These are phyloP conservation scores for Comarum palustre DNA, from an alignment of 306 rosid genomes.

Conservation along the genomic window DNA sequence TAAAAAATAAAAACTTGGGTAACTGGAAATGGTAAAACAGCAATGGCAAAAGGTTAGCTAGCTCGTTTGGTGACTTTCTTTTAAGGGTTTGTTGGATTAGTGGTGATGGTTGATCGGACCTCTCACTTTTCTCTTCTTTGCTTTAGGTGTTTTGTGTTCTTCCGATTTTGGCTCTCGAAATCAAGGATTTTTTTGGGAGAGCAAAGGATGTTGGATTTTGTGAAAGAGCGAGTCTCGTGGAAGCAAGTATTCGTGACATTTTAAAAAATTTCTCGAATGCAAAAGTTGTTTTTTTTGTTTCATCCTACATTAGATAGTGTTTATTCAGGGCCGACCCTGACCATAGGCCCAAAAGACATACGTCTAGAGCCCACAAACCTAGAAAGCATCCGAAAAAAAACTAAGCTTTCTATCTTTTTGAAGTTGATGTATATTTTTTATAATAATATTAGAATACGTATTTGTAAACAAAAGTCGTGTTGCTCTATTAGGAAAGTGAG, in stretches of 20 bases:
- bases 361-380: too few relatives aligned
- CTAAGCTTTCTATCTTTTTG: too few relatives aligned
- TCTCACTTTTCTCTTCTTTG: not conserved
- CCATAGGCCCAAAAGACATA: too few relatives aligned
- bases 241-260: not conserved
- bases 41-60: not conserved
- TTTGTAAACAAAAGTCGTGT: too few relatives aligned
- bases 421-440: too few relatives aligned
- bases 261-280: too few relatives aligned
- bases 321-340: too few relatives aligned
- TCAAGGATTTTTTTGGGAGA: not conserved
- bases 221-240: constrained; percentile 36
- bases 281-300: too few relatives aligned
- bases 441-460: too few relatives aligned
- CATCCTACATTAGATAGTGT: too few relatives aligned
- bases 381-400: too few relatives aligned
- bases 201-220: not conserved
- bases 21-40: not conserved
- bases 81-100: not conserved
- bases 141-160: not conserved
- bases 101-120: constrained; percentile 21
- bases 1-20: not conserved
- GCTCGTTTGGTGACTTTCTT: not conserved
- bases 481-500: too few relatives aligned
- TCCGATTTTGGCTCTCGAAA: not conserved